A percentile compares a stretch with the other conserved stretches of the same genome.
Conservation (phyloP, 306 rosid species). For the Cercis canadensis region DNA sequence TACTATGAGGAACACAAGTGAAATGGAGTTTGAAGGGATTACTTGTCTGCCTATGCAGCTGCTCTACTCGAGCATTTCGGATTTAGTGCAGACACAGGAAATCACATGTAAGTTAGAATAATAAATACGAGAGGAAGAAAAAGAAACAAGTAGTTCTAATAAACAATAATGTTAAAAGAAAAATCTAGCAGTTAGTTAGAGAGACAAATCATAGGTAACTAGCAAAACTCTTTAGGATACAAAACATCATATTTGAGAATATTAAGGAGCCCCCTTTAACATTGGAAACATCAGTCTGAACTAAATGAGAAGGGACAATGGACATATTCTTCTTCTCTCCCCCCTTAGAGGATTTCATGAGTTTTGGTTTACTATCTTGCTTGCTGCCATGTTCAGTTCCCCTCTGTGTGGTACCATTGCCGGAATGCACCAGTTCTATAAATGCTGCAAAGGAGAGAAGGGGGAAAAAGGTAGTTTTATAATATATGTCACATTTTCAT, state of each 20-base stretch:
- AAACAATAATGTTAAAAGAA: conserved; percentile 3
- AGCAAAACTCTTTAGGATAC: conserved; percentile 69
- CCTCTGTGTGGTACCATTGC: conserved; percentile 84
- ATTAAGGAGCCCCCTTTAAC: conserved; percentile 72
- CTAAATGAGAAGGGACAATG: conserved; percentile 86
- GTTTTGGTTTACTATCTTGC: conserved; percentile 60
- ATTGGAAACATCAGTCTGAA: conserved; percentile 86
- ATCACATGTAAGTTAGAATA: conserved; percentile 19
- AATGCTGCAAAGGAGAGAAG: conserved; percentile 67
- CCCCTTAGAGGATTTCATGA: conserved; percentile 53
- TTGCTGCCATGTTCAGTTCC: conserved; percentile 54
- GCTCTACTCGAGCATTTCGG: conserved; percentile 19
- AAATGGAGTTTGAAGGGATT: conserved; percentile 4
- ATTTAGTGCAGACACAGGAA: background rate
- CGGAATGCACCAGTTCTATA: conserved; percentile 79
- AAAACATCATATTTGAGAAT: conserved; percentile 86
- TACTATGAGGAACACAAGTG: conserved; percentile 2
- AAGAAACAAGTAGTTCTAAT: background rate
- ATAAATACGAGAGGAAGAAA: background rate
- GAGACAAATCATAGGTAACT: conserved; percentile 27
- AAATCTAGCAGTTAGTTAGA: conserved; percentile 16
- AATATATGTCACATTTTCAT: background rate
- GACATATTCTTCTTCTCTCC: conserved; percentile 62
- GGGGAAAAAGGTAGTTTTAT: background rate
- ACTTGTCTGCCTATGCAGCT: conserved; percentile 11